Percentiles rank a stretch among this genome's conserved stretches.
Conservation (phyloP, 306 rosid genomes). For the Quercus rubra region DNA sequence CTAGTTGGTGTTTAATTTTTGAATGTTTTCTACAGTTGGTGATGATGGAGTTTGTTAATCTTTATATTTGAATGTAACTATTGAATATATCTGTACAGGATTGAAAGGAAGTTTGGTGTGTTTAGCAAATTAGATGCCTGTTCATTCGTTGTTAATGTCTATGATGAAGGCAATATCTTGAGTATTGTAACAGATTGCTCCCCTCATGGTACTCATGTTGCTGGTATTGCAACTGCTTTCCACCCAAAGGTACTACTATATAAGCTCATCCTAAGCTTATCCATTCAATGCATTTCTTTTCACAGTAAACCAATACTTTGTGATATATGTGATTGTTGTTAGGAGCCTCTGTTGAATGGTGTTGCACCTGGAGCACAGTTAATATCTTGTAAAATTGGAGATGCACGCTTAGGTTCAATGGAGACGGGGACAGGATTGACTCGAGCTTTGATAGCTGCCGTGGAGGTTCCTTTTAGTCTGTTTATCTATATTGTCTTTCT, state of each 20-base stretch:
- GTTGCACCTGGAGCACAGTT: constrained; percentile 99
- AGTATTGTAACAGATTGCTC: constrained; percentile 92
- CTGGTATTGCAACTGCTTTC: constrained; percentile 94
- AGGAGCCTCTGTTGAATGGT: constrained; percentile 97
- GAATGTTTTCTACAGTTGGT: neutral
- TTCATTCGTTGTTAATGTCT: constrained; percentile 78
- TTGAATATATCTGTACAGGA: constrained; percentile 46
- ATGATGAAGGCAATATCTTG: constrained; percentile 76
- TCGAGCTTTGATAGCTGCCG: constrained; percentile 92
- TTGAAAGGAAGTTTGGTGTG: constrained; percentile 70
- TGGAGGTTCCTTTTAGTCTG: constrained; percentile 59
- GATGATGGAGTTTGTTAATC: constrained; percentile 12
- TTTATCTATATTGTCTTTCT: constrained; percentile 16
- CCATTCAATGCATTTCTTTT: neutral
- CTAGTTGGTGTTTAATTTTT: neutral
- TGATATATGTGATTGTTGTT: constrained; percentile 30
- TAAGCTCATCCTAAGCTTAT: constrained; percentile 26
- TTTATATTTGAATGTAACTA: constrained; percentile 13
- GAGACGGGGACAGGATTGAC: constrained; percentile 97
- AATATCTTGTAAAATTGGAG: constrained; percentile 98
- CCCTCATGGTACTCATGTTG: constrained; percentile 96
- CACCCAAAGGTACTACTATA: constrained; percentile 72
- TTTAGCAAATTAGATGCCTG: constrained; percentile 98
- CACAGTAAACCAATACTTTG: neutral
- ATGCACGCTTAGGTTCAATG: constrained; percentile 90